phyloP scores from a whole-genome alignment of 1,284 basidiomycete genomes.

The Tausonia pullulans region DNA sequence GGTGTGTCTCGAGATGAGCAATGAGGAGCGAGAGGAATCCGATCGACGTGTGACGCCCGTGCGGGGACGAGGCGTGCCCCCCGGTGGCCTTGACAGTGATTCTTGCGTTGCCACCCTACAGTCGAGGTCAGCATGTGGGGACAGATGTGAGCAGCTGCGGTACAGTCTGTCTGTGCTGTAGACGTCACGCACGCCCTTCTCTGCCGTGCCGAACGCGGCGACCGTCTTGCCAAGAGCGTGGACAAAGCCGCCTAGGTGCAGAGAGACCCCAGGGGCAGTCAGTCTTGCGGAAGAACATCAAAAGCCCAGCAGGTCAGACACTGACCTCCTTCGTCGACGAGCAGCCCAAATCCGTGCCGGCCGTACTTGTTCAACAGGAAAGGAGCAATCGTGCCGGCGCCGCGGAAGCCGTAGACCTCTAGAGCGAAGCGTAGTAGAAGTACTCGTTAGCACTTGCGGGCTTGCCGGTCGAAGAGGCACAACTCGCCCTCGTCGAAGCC shows the following conservation, averaged over 20 bases:
- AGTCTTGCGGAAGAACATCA: background rate
- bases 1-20: conserved; percentile 29
- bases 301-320: background rate
- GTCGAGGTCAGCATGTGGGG: background rate
- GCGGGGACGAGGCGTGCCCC: conserved; percentile 52
- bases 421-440: too few relatives aligned
- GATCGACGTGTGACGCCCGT: conserved; percentile 32
- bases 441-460: too few relatives aligned
- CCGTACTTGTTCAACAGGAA: background rate
- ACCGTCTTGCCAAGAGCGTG: conserved; percentile 35
- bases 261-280: conserved; percentile 4
- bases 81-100: conserved; percentile 48
- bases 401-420: conserved; percentile 42
- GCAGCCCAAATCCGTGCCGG: conserved; percentile 46
- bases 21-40: conserved; percentile 30
- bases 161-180: background rate
- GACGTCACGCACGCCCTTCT: conserved; percentile 43
- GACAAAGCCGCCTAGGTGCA: conserved; percentile 41
- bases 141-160: conserved; percentile 32
- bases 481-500: conserved; percentile 70
- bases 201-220: conserved; percentile 45
- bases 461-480: too few relatives aligned
- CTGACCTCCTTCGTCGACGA: conserved; percentile 39
- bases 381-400: background rate
- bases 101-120: conserved; percentile 37